Conservation (phyloP, 2,329 filamentous ascomycete species). For the Calonectria pseudoturangicola region DNA sequence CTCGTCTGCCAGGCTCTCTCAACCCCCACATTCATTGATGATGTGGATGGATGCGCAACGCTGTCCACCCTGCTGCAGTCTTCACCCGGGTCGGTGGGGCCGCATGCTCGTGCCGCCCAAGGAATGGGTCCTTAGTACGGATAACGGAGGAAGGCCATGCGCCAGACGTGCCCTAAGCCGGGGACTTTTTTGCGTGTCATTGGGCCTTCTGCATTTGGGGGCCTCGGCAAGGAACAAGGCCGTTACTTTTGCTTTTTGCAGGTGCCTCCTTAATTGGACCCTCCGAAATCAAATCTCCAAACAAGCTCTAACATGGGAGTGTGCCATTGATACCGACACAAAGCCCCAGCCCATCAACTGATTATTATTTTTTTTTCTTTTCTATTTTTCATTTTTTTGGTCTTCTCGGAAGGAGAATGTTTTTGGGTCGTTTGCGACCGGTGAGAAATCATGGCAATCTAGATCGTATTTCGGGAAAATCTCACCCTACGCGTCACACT, state of each 20-base stretch:
- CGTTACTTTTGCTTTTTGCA: constrained; percentile 49
- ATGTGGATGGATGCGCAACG: constrained; percentile 31
- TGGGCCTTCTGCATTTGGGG: constrained; percentile 36
- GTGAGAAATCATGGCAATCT: constrained; percentile 4
- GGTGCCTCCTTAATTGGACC: constrained; percentile 46
- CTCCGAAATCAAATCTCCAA: constrained; percentile 44
- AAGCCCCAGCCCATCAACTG: constrained; percentile 1
- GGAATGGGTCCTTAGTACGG: constrained; percentile 44
- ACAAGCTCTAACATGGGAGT: constrained; percentile 27
- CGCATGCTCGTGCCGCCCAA: constrained; percentile 43
- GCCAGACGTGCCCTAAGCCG: constrained; percentile 38
- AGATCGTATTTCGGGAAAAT: neutral
- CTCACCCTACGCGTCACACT: neutral
- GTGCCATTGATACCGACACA: constrained; percentile 22
- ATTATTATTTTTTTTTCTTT: neutral
- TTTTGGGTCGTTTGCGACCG: constrained; percentile 1
- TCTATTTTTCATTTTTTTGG: neutral
- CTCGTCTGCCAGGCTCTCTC: constrained; percentile 33
- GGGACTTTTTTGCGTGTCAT: constrained; percentile 43
- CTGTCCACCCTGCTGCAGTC: constrained; percentile 26
- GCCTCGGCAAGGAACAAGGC: constrained; percentile 44
- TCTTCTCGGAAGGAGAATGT: no score
- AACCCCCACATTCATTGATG: constrained; percentile 43
- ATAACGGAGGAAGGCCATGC: constrained; percentile 42
- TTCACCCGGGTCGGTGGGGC: constrained; percentile 40